A percentile compares a stretch with the other conserved stretches of the same genome.
phyloP scores from a whole-genome alignment of 805 yeast species.

The Saccharomycopsis amapae region DNA sequence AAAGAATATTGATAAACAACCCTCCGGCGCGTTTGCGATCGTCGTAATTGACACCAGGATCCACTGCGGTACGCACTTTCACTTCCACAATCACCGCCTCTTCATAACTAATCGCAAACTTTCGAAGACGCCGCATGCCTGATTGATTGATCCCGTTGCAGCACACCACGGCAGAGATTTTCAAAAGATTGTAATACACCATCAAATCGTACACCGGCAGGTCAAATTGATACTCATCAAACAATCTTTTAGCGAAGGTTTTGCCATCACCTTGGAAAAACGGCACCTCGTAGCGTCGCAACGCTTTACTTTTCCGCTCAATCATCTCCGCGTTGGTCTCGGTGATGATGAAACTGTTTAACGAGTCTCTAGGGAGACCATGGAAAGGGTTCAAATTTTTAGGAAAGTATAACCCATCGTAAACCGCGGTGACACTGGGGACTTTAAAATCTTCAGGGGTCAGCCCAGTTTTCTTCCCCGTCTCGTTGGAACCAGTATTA shows the following conservation, averaged over 20 bases:
- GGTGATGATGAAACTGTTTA: neutral
- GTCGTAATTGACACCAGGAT: neutral
- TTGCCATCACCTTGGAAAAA: conserved; percentile 9
- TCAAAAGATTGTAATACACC: conserved; percentile 6
- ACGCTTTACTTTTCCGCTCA: neutral
- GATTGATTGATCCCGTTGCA: neutral
- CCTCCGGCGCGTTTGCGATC: neutral
- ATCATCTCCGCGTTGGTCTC: neutral
- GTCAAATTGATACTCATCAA: neutral
- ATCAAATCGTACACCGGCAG: neutral
- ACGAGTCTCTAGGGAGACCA: neutral
- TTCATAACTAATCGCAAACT: neutral
- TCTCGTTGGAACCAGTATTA: no score
- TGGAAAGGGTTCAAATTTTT: neutral
- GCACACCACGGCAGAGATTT: neutral
- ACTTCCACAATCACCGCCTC: neutral
- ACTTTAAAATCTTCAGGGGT: neutral
- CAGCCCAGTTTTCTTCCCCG: neutral
- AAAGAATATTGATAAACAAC: neutral
- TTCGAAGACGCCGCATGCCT: neutral
- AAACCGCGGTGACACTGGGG: neutral
- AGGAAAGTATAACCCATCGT: neutral
- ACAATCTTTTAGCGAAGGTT: neutral
- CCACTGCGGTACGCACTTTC: neutral
- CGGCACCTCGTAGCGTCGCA: neutral